Evolutionary conservation across 2,329 filamentous ascomycete genomes (phyloP).

Genomic region (Metarhizium robertsii): DNA sequence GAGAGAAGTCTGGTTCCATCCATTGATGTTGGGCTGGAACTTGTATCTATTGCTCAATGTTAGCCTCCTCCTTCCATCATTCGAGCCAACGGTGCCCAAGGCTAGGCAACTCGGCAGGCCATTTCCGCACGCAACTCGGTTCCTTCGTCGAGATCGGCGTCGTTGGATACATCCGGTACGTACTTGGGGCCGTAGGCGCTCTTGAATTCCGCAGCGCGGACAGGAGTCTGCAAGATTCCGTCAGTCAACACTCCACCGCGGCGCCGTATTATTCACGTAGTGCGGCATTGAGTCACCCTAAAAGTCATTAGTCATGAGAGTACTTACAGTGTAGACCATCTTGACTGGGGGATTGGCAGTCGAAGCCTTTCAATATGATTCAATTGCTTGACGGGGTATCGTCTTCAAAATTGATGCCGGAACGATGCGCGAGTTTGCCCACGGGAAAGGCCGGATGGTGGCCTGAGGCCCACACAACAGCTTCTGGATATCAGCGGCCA

Average conservation of each 20-base stretch:
- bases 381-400: constrained; percentile 24
- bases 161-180: constrained; percentile 13
- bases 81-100: neutral
- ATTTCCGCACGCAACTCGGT: neutral
- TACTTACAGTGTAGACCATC: constrained; percentile 32
- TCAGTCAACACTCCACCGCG: constrained; percentile 17
- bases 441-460: constrained; percentile 23
- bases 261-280: neutral
- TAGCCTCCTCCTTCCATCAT: constrained; percentile 11
- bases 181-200: constrained; percentile 60
- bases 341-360: constrained; percentile 22
- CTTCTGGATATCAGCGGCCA: constrained; percentile 4
- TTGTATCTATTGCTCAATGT: constrained; percentile 41
- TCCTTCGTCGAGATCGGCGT: neutral
- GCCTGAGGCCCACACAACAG: constrained; percentile 17
- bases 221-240: constrained; percentile 31
- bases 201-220: constrained; percentile 42
- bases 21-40: constrained; percentile 44
- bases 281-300: neutral
- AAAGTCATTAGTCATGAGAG: neutral
- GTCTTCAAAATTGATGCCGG: constrained; percentile 10
- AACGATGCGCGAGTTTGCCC: constrained; percentile 24
- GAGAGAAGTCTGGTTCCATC: constrained; percentile 35
- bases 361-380: constrained; percentile 20
- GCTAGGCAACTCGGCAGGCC: neutral